These are phyloP conservation scores for Darksidea phi DNA, from an alignment of 495 filamentous ascomycete genomes.

Conservation along the genomic window DNA sequence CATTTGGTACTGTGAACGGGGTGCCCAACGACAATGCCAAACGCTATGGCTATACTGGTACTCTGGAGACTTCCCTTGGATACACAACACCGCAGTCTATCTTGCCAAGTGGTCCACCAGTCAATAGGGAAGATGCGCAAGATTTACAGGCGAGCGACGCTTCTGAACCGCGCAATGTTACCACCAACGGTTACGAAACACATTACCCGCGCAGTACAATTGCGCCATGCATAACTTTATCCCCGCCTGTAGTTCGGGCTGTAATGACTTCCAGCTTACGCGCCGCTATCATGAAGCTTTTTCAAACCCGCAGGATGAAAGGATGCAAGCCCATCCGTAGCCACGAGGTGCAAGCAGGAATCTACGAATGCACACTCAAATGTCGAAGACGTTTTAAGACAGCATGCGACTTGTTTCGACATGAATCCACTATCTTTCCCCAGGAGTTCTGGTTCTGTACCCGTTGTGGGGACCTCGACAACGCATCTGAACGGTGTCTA, in stretches of 20 bases:
- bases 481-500: not conserved
- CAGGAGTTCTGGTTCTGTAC: constrained; percentile 18
- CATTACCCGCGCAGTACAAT: not conserved
- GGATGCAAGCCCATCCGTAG: constrained; percentile 1
- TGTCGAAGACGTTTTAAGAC: constrained; percentile 2
- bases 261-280: not conserved
- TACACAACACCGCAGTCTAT: too few relatives aligned
- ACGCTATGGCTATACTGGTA: too few relatives aligned
- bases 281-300: not conserved
- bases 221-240: not conserved
- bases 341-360: constrained; percentile 1
- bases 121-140: too few relatives aligned
- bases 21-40: too few relatives aligned
- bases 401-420: not conserved
- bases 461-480: constrained; percentile 4
- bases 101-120: too few relatives aligned
- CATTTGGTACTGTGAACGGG: too few relatives aligned
- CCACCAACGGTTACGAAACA: too few relatives aligned
- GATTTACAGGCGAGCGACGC: too few relatives aligned
- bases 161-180: too few relatives aligned
- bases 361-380: constrained; percentile 6
- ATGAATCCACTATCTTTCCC: not conserved
- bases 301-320: not conserved
- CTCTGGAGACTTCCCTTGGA: too few relatives aligned
- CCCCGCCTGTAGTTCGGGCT: not conserved